A percentile compares a stretch with the other conserved stretches of the same genome.
Conservation (phyloP, 1,284 basidiomycete genomes). For the Heliocybe sulcata region DNA sequence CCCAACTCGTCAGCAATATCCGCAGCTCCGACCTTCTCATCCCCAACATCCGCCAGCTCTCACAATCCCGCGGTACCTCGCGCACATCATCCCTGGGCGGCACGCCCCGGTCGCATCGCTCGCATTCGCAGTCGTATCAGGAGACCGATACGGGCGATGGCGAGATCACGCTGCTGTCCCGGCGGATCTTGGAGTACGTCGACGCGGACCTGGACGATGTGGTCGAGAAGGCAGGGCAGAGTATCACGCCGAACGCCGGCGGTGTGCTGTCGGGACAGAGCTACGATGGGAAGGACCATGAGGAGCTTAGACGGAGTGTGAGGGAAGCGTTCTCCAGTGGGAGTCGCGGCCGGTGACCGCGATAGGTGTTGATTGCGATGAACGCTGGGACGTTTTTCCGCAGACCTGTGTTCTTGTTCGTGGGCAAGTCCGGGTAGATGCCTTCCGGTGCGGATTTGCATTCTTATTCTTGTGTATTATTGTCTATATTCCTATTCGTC, state of each 20-base stretch:
- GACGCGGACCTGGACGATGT: slow-evolving; percentile 63
- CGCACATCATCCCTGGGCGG: slow-evolving; percentile 63
- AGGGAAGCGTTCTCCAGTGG: slow-evolving; percentile 54
- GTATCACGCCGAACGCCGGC: slow-evolving; percentile 51
- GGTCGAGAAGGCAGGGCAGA: slow-evolving; percentile 36
- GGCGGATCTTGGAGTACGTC: slow-evolving; percentile 81
- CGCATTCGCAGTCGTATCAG: slow-evolving; percentile 60
- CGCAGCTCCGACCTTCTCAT: slow-evolving; percentile 76
- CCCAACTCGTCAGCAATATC: slow-evolving; percentile 86
- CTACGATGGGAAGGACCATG: slow-evolving; percentile 61
- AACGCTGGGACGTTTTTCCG: not conserved
- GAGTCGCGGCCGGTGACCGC: not conserved
- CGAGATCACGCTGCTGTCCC: slow-evolving; percentile 82
- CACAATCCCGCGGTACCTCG: slow-evolving; percentile 65
- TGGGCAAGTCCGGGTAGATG: not conserved
- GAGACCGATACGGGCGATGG: slow-evolving; percentile 79
- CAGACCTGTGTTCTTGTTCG: not conserved
- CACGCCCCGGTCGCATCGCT: slow-evolving; percentile 69
- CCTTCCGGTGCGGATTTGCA: not conserved
- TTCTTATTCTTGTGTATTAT: not conserved
- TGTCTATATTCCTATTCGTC: not conserved
- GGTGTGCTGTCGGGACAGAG: slow-evolving; percentile 29
- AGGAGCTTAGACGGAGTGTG: slow-evolving; percentile 73
- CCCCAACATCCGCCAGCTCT: slow-evolving; percentile 79
- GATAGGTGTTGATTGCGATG: not conserved